Evolutionary conservation across 805 yeast species (phyloP), one percentile per base, ranked within the genome.

Genomic region (Wickerhamiella brachini): DNA sequence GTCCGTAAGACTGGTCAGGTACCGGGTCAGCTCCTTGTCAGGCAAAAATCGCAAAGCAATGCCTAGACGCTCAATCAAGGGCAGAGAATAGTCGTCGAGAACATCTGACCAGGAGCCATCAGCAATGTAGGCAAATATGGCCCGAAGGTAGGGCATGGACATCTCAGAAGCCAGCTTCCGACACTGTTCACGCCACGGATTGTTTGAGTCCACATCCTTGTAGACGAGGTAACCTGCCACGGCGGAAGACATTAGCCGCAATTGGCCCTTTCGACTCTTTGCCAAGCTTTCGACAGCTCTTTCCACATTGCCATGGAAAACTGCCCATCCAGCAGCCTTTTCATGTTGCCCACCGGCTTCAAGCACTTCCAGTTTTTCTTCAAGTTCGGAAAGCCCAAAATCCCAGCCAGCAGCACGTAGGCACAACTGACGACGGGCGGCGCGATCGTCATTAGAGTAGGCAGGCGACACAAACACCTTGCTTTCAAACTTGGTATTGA

Each of bases 291-390:
- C 79, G 3, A 89, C 84, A 0, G 97, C 95, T 48, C 80, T 74
- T 2, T 77, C 74, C 2, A 90, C 84, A 64, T 88, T 85, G 6
- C 95, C 96, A 62, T 86, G 90, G 65, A 90, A 90, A 0, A 88
- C 89, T 0, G 97, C 97, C 95, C 95, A 86, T 0, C 95, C 97
- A 0, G 97, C 98, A 0, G 98, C 97, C 62, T 90, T 81, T 54
- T 88, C 95, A 55, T 76, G 76, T 53, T 77, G 75, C 0, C 84
- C 88, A 15, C 69, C 65, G 0, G 68, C 65, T 21, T 81, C 77
- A 42, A 90, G 71, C 42, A 72, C 70, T 21, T 68, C 67, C 41
- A 85, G 73, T 54, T 82, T 80, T 41, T 76, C 79, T 56, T 88
- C 95, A 54, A 87, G 74, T 62, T 86, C 95, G 23, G 76, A 69